Evolutionary conservation across 345 rosid species (phyloP).

Genomic region (Noccaea bulbosa): DNA sequence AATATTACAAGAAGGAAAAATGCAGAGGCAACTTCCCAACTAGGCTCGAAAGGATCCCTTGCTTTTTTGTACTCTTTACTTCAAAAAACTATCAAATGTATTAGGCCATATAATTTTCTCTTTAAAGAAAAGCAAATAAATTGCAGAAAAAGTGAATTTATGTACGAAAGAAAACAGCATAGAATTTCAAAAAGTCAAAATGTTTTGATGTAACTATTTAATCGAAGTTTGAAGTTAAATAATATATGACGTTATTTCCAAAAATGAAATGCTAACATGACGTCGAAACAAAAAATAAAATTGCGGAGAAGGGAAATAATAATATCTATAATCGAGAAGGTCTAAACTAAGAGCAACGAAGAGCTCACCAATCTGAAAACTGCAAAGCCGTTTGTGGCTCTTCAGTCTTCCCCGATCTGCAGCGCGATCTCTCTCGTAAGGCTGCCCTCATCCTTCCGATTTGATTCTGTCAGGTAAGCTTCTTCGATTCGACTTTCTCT

Average conservation of each 20-base stretch:
- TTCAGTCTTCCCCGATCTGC: slow-evolving; percentile 40
- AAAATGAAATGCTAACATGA: too few species aligned
- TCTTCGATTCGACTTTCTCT: slow-evolving; percentile 13
- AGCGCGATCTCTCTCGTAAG: slow-evolving; percentile 16
- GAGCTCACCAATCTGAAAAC: slow-evolving; percentile 17
- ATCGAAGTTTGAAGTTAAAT: too few species aligned
- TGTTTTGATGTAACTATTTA: too few species aligned
- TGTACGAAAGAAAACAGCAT: too few species aligned
- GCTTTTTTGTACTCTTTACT: too few species aligned
- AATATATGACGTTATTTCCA: too few species aligned
- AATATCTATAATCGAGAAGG: slow-evolving; percentile 2
- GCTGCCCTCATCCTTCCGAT: slow-evolving; percentile 10
- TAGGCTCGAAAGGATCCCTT: slow-evolving; percentile 5
- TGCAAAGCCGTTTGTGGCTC: slow-evolving; percentile 32
- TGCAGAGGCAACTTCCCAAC: slow-evolving; percentile 21
- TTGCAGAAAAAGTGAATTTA: too few species aligned
- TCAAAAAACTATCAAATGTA: too few species aligned
- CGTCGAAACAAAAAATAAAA: too few species aligned
- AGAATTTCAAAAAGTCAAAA: too few species aligned
- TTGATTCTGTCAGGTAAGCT: slow-evolving; percentile 25
- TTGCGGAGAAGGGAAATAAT: background rate
- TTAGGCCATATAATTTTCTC: too few species aligned
- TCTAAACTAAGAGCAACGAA: background rate
- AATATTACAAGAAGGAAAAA: slow-evolving; percentile 3
- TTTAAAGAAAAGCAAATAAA: too few species aligned